Conservation (phyloP, 176 grass and related monocot species). For the Tillandsia fasciculata region DNA sequence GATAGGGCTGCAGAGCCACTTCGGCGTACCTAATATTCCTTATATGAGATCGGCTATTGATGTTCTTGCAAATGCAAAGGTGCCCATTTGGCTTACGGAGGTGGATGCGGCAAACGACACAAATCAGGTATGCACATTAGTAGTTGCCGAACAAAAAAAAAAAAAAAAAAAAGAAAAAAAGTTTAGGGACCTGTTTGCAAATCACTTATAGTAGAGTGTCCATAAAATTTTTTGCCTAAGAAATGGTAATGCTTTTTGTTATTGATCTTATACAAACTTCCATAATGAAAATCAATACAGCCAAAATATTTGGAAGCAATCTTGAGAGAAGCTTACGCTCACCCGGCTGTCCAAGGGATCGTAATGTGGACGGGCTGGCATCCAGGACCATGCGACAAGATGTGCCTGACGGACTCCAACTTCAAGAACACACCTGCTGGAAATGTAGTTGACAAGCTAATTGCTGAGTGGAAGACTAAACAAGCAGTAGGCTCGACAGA, state of each 20-base stretch:
- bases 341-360: conserved; percentile 74
- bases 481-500: conserved; percentile 30
- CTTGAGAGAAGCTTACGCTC: conserved; percentile 70
- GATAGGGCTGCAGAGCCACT: conserved; percentile 78
- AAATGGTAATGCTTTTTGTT: too few species aligned
- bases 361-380: conserved; percentile 68
- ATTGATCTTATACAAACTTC: background rate
- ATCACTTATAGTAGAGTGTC: too few species aligned
- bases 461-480: conserved; percentile 43
- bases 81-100: conserved; percentile 94
- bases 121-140: conserved; percentile 24
- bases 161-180: too few species aligned
- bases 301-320: conserved; percentile 51
- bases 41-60: conserved; percentile 65
- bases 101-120: conserved; percentile 36
- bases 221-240: too few species aligned
- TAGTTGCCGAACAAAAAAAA: background rate
- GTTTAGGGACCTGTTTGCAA: too few species aligned
- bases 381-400: conserved; percentile 43
- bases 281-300: conserved; percentile 13
- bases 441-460: conserved; percentile 60
- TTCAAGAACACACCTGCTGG: conserved; percentile 67
- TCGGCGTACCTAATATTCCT: conserved; percentile 54
- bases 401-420: conserved; percentile 74
- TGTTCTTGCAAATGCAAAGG: conserved; percentile 31